Percentiles rank a stretch among this genome's conserved stretches.
phyloP scores from a whole-genome alignment of 371 early-diverging fungal genomes.

The Apophysomyces trapeziformis region DNA sequence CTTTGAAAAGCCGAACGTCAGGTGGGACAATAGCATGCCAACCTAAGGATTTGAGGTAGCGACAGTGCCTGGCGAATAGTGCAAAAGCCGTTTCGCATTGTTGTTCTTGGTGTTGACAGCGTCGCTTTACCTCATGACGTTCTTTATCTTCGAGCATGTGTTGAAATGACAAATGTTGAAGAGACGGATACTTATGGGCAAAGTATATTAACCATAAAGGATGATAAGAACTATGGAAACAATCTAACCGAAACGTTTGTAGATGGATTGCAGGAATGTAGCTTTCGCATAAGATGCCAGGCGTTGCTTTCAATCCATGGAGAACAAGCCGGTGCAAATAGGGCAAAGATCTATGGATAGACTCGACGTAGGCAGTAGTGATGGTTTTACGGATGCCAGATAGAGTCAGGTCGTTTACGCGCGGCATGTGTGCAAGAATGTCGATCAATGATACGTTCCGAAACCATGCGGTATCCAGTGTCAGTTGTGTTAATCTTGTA shows the following conservation, averaged over 20 bases:
- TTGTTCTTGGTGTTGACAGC: neutral
- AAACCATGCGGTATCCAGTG: conserved; percentile 1
- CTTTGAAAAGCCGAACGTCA: neutral
- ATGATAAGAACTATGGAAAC: conserved; percentile 3
- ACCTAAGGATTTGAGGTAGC: neutral
- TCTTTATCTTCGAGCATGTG: neutral
- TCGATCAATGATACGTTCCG: neutral
- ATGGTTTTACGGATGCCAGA: neutral
- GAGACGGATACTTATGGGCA: conserved; percentile 11
- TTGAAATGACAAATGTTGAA: neutral
- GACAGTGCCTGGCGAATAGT: neutral
- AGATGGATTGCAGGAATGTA: neutral
- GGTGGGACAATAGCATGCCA: conserved; percentile 4
- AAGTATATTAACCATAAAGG: conserved; percentile 14
- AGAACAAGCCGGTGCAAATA: neutral
- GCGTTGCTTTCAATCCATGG: conserved; percentile 1
- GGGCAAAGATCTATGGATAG: neutral
- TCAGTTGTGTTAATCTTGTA: neutral
- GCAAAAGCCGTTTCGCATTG: neutral
- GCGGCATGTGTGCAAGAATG: neutral
- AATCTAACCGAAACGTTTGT: neutral
- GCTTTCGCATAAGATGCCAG: neutral
- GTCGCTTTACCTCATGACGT: neutral
- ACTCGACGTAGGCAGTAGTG: neutral
- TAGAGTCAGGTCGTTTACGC: neutral